Conservation (phyloP, 1,284 basidiomycete genomes). For the Exobasidium cylindrosporum region DNA sequence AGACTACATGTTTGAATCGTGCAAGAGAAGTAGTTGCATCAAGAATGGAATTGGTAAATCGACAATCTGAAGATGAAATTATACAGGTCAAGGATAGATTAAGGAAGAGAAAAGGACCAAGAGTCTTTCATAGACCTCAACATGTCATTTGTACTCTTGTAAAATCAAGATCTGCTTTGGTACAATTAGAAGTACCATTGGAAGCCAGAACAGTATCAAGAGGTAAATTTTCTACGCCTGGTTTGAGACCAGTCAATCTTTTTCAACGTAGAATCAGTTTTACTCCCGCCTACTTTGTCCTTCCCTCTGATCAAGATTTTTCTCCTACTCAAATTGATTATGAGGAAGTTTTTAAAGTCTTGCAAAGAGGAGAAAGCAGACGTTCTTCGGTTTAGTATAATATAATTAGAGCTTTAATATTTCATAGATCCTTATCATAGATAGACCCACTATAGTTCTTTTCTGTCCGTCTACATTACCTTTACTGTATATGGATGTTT, state of each 20-base stretch:
- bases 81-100: too few species aligned
- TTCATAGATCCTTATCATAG: too few species aligned
- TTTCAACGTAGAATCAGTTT: constrained; percentile 24
- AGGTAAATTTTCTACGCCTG: constrained; percentile 5
- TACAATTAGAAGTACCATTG: constrained; percentile 28
- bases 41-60: constrained; percentile 16
- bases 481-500: too few species aligned
- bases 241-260: neutral
- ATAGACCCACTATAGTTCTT: too few species aligned
- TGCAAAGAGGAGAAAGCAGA: too few species aligned
- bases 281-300: constrained; percentile 8
- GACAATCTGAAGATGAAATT: constrained; percentile 10
- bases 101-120: too few species aligned
- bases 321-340: constrained; percentile 23
- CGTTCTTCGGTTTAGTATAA: too few species aligned
- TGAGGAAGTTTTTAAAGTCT: too few species aligned
- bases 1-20: constrained; percentile 23
- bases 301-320: constrained; percentile 32
- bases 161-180: constrained; percentile 28
- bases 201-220: constrained; percentile 19
- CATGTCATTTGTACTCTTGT: constrained; percentile 40
- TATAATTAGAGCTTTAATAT: too few species aligned
- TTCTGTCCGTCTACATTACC: too few species aligned
- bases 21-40: constrained; percentile 29
- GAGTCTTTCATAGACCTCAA: constrained; percentile 22